Evolutionary conservation across 805 yeast genomes (phyloP), one percentile per base, ranked within the genome.

Genomic region (Candida michaelii): DNA sequence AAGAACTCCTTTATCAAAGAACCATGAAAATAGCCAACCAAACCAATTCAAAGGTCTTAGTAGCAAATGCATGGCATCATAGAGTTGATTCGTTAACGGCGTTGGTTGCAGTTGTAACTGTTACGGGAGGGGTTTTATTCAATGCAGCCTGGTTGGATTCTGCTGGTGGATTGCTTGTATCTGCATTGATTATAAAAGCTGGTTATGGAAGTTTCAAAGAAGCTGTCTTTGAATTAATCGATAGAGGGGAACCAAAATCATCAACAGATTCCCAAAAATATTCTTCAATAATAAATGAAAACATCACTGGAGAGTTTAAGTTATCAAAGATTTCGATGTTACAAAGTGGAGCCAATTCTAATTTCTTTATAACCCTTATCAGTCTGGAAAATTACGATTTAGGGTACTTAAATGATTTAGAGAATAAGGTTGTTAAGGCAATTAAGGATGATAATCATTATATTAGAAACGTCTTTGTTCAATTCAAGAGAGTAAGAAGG

Each of bases 51-150:
- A 88, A 89, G 48, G 98, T 93, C 3, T 73, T 93, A 36, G 81
- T 88, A 38, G 99, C 99, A 3, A 93, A 93, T 58, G 99, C 99
- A 3, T 93, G 99, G 98, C 99, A 93, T 62, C 99, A 93, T 59
- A 76, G 99, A 49, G 93, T 91, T 9, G 99, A 93, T 59, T 85
- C 96, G 0, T 62, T 93, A 53, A 95, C 98, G 1, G 88, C 97
- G 0, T 73, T 85, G 16, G 98, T 91, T 6, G 97, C 98, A 0
- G 74, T 91, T 15, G 76, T 82, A 3, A 89, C 98, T 1, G 93
- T 93, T 39, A 77, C 95, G 0, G 82, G 90, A 1, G 95, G 97
- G 25, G 83, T 85, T 51, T 70, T 88, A 46, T 77, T 89, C 48
- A 77, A 82, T 48, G 76, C 88, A 30, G 82, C 81, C 33, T 89